Evolutionary conservation across 257 asterid genomes (phyloP).

Genomic region (Thymus quinquecostatus): DNA sequence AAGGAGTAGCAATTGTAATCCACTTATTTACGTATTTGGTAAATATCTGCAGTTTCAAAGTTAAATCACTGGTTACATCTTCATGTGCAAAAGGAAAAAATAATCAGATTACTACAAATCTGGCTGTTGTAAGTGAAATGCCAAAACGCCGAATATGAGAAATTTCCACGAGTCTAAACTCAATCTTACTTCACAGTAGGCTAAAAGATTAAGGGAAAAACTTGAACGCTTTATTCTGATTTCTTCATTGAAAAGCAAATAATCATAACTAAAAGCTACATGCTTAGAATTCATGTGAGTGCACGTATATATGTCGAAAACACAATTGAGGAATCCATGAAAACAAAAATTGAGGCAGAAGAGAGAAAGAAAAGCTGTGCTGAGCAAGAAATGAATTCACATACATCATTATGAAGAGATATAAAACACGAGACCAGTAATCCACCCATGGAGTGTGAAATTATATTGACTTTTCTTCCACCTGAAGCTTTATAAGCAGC

Average conservation of each 20-base stretch:
- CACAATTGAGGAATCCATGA: constrained; percentile 80
- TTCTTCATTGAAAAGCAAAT: constrained; percentile 1
- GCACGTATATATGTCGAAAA: constrained; percentile 42
- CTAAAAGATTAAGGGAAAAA: too few species aligned
- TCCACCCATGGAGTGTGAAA: constrained; percentile 99
- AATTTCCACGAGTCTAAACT: not conserved
- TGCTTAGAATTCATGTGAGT: not conserved
- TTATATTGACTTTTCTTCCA: constrained; percentile 84
- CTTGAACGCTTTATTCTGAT: not conserved
- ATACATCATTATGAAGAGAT: constrained; percentile 69
- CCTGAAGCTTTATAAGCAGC: constrained; percentile 89
- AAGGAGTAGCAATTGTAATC: constrained; percentile 81
- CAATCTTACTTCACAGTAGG: not conserved
- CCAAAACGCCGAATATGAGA: not conserved
- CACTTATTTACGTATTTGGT: constrained; percentile 74
- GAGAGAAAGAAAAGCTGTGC: constrained; percentile 46
- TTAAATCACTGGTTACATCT: constrained; percentile 33
- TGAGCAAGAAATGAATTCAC: constrained; percentile 75
- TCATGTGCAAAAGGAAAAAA: constrained; percentile 4
- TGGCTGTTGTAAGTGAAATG: constrained; percentile 14
- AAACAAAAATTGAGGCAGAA: constrained; percentile 16
- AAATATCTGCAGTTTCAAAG: constrained; percentile 57
- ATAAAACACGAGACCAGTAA: constrained; percentile 82
- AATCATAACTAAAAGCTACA: too few species aligned
- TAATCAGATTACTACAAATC: not conserved